Conservation (phyloP, 352 stramenopile species). For the Phytophthora sojae region DNA sequence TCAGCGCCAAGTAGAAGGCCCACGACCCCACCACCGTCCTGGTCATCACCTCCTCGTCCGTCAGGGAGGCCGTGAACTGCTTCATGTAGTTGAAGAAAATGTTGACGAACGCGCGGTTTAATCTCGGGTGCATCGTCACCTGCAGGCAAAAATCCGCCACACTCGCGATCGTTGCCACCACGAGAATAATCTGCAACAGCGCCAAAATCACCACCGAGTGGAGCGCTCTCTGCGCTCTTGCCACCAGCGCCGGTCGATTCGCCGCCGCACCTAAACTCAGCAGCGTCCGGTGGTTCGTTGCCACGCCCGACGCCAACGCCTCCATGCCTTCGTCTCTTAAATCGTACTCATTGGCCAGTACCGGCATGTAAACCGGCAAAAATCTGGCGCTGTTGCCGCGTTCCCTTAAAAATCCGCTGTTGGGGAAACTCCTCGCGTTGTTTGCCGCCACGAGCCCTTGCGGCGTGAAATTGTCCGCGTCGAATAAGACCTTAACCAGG, state of each 20-base stretch:
- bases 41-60: conserved; percentile 69
- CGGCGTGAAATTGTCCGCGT: conserved; percentile 36
- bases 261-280: conserved; percentile 38
- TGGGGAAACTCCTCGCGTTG: conserved; percentile 34
- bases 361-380: conserved; percentile 68
- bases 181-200: conserved; percentile 58
- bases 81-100: conserved; percentile 74
- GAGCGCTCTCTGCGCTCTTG: conserved; percentile 23
- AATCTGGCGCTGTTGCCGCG: conserved; percentile 42
- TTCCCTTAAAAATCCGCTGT: conserved; percentile 43
- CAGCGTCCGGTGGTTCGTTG: conserved; percentile 60
- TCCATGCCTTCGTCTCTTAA: conserved; percentile 41
- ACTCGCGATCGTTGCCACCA: conserved; percentile 64
- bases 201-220: conserved; percentile 46
- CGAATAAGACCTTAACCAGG: conserved; percentile 70
- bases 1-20: conserved; percentile 54
- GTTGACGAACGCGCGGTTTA: conserved; percentile 73
- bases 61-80: conserved; percentile 66
- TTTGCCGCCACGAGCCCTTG: conserved; percentile 21
- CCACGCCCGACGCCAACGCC: conserved; percentile 28
- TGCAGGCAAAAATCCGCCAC: conserved; percentile 79
- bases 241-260: conserved; percentile 31
- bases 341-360: conserved; percentile 66
- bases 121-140: conserved; percentile 69
- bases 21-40: conserved; percentile 62